These are phyloP conservation scores for Paracoccidioides brasiliensis DNA, from an alignment of 2,329 filamentous ascomycete genomes.

Conservation along the genomic window DNA sequence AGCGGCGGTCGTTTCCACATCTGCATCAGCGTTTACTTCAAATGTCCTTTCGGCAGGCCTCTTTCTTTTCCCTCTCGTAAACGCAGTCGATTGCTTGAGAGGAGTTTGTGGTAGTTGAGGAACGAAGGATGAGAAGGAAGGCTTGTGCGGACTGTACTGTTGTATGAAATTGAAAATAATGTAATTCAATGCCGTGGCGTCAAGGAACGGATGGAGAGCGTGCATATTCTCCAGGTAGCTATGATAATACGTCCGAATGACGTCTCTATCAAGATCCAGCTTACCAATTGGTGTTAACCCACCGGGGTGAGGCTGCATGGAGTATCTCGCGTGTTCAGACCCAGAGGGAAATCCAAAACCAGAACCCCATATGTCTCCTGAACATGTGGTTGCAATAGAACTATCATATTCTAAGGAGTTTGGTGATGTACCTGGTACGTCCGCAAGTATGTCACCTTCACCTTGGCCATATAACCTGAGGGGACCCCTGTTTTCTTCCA, in stretches of 20 bases:
- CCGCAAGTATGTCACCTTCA: conserved; percentile 49
- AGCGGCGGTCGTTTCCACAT: not conserved
- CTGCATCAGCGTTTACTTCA: not conserved
- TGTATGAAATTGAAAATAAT: conserved; percentile 41
- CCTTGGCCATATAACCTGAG: conserved; percentile 67
- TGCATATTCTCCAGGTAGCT: conserved; percentile 50
- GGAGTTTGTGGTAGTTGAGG: not conserved
- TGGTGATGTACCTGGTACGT: conserved; percentile 23
- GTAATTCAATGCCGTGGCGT: conserved; percentile 38
- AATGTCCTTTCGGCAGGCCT: conserved; percentile 7
- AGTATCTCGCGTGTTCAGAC: conserved; percentile 19
- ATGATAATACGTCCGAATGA: conserved; percentile 37
- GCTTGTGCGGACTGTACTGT: conserved; percentile 29
- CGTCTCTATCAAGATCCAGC: conserved; percentile 41
- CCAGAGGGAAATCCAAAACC: conserved; percentile 24
- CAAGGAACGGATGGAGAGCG: conserved; percentile 51
- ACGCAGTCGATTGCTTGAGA: conserved; percentile 3
- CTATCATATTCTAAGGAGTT: conserved; percentile 17
- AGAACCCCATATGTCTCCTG: conserved; percentile 41
- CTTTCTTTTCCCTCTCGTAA: conserved; percentile 11
- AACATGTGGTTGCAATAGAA: conserved; percentile 27
- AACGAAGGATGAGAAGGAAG: not conserved
- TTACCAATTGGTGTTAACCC: conserved; percentile 39
- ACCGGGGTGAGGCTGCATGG: conserved; percentile 23
- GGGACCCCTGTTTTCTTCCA: conserved; percentile 60